phyloP scores from a whole-genome alignment of 768 basidiomycete species.

The Tulasnella sp. region DNA sequence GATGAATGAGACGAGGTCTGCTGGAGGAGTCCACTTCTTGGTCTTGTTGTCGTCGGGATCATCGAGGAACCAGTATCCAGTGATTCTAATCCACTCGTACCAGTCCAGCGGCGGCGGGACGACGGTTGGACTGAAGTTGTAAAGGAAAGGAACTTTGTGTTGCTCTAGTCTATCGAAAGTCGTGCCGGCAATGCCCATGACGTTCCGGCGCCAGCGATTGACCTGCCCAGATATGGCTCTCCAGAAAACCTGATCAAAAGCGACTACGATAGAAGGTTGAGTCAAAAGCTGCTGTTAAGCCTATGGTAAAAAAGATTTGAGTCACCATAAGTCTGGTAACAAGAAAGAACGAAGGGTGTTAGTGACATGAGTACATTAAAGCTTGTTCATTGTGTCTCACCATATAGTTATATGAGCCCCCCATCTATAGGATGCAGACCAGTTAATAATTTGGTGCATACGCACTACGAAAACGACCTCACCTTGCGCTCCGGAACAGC shows the following conservation, averaged over 20 bases:
- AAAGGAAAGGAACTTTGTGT: slow-evolving; percentile 94
- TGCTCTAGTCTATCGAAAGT: slow-evolving; percentile 92
- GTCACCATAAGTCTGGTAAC: background rate
- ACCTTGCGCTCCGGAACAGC: slow-evolving; percentile 95
- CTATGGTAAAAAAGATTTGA: background rate
- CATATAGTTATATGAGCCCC: slow-evolving; percentile 98
- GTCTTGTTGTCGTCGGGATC: slow-evolving; percentile 80
- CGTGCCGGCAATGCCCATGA: slow-evolving; percentile 65
- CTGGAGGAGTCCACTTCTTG: slow-evolving; percentile 76
- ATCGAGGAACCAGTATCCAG: slow-evolving; percentile 95
- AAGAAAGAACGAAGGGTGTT: no score
- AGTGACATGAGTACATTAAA: no score
- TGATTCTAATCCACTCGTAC: slow-evolving; percentile 97
- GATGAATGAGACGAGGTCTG: slow-evolving; percentile 72
- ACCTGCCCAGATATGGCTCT: slow-evolving; percentile 86
- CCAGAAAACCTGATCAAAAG: slow-evolving; percentile 99
- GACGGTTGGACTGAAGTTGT: slow-evolving; percentile 87
- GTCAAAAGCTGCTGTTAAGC: background rate
- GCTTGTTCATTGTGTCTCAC: slow-evolving; percentile 31
- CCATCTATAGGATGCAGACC: slow-evolving; percentile 47
- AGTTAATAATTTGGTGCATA: slow-evolving; percentile 16
- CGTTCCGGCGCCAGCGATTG: slow-evolving; percentile 81
- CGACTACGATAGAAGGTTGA: slow-evolving; percentile 62
- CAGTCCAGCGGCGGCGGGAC: slow-evolving; percentile 94
- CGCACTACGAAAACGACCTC: slow-evolving; percentile 17